Conservation (phyloP, 257 asterid species). For the Gynochthodes officinalis region DNA sequence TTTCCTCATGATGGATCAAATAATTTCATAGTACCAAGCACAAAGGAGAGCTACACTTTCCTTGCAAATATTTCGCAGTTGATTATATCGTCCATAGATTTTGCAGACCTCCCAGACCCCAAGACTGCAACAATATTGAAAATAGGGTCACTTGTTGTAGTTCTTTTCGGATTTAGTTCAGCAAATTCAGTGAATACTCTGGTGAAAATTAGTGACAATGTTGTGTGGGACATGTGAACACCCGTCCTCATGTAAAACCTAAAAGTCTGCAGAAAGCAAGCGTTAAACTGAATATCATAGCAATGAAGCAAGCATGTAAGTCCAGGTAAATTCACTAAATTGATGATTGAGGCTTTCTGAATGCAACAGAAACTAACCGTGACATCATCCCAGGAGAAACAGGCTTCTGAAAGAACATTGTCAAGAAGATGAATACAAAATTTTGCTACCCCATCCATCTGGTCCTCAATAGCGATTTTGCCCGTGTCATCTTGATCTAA, state of each 20-base stretch:
- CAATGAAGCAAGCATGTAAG: not conserved
- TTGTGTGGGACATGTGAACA: constrained; percentile 38
- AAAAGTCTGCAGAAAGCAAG: constrained; percentile 51
- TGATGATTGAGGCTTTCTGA: not conserved
- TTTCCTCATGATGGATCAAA: not conserved
- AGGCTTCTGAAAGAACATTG: constrained; percentile 47
- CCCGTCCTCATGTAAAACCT: constrained; percentile 59
- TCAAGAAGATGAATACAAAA: constrained; percentile 69
- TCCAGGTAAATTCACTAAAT: not conserved
- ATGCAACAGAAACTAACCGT: constrained; percentile 50
- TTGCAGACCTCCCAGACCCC: constrained; percentile 67
- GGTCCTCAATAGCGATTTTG: constrained; percentile 35
- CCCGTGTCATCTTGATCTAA: constrained; percentile 23
- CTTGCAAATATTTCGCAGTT: constrained; percentile 77
- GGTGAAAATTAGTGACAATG: constrained; percentile 44
- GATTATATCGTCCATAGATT: constrained; percentile 52
- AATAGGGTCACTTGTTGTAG: constrained; percentile 28
- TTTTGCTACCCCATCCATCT: constrained; percentile 43
- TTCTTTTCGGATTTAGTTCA: constrained; percentile 38
- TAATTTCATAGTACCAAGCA: not conserved
- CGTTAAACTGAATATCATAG: not conserved
- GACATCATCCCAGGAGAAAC: constrained; percentile 68
- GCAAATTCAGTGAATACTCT: constrained; percentile 51
- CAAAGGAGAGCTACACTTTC: constrained; percentile 37
- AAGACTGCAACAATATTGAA: constrained; percentile 75